Conservation (phyloP, 306 rosid genomes). For the Malus domestica region DNA sequence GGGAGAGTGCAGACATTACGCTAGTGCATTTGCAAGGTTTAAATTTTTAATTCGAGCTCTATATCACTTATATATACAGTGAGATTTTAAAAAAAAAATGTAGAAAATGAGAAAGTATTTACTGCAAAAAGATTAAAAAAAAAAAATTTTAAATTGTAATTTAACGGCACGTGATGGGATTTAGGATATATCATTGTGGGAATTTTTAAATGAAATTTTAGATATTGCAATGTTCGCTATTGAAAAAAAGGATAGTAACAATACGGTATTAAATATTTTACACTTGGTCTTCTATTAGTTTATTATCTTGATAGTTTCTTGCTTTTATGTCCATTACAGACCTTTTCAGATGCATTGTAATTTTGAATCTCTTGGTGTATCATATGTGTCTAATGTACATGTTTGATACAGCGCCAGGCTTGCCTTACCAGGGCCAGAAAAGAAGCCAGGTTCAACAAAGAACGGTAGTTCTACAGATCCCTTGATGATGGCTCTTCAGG, state of each 20-base stretch:
- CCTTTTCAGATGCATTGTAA: not conserved
- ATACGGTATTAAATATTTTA: not conserved
- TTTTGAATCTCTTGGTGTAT: not conserved
- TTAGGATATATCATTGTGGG: too few relatives aligned
- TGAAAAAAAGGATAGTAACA: not conserved
- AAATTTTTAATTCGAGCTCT: too few relatives aligned
- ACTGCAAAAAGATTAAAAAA: too few relatives aligned
- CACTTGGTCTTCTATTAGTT: too few relatives aligned
- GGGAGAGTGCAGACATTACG: conserved; percentile 42
- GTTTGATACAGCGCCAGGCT: conserved; percentile 30
- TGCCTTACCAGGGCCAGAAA: conserved; percentile 29
- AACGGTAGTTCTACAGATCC: not conserved
- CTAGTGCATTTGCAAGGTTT: conserved; percentile 53
- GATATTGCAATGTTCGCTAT: not conserved
- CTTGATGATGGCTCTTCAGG: not conserved
- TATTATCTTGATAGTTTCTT: not conserved
- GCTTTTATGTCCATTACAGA: not conserved
- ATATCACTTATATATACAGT: too few relatives aligned
- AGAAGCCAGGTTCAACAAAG: not conserved
- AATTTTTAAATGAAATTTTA: not conserved
- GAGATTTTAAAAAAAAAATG: too few relatives aligned
- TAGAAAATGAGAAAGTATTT: too few relatives aligned
- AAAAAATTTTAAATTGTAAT: not conserved
- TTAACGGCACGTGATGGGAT: not conserved
- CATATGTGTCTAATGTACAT: not conserved